Evolutionary conservation across 1,284 basidiomycete genomes (phyloP).

Genomic region (Somion occarium): DNA sequence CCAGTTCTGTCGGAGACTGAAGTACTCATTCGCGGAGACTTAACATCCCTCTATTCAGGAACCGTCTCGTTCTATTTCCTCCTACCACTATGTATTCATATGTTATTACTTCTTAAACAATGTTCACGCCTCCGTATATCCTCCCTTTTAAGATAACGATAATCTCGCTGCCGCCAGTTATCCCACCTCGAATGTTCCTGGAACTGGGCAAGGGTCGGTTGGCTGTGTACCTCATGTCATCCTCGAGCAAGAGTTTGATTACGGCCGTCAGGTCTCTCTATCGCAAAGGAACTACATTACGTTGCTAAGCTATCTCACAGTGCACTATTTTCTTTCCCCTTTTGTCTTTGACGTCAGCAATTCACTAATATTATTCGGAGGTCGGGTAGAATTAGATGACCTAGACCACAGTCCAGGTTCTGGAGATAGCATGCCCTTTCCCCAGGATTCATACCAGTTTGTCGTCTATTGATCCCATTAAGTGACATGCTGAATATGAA

Average conservation of each 20-base stretch:
- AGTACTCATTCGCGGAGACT: not conserved
- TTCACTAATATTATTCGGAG: not conserved
- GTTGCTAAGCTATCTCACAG: not conserved
- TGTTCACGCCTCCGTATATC: too few species aligned
- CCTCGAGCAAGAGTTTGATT: not conserved
- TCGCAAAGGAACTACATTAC: not conserved
- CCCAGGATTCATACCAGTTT: not conserved
- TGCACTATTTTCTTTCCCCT: not conserved
- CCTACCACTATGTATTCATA: too few species aligned
- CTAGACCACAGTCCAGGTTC: not conserved
- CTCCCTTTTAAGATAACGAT: too few species aligned
- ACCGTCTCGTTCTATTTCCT: too few species aligned
- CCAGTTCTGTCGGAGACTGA: not conserved
- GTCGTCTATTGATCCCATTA: too few species aligned
- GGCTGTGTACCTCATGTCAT: not conserved
- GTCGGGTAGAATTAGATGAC: too few species aligned
- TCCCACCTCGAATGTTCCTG: too few species aligned
- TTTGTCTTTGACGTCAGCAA: conserved; percentile 1
- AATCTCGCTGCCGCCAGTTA: too few species aligned
- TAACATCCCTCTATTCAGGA: too few species aligned
- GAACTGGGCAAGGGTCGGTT: not conserved
- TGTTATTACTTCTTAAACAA: too few species aligned
- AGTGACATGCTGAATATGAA: not conserved
- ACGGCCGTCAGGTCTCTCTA: not conserved
- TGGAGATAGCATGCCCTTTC: not conserved